phyloP scores from a whole-genome alignment of 306 rosid species.

The Ormosia emarginata region DNA sequence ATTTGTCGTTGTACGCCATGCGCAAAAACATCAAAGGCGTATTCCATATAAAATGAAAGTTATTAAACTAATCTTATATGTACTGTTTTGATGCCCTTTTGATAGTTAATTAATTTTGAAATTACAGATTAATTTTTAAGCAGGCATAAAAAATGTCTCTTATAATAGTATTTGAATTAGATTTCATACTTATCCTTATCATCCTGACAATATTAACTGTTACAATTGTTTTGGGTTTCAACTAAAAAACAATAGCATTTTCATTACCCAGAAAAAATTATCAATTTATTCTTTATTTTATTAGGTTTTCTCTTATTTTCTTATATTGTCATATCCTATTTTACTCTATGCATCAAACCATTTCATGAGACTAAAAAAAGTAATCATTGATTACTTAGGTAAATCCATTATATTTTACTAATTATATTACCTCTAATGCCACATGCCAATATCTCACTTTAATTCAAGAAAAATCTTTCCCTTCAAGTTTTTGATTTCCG shows the following conservation, averaged over 20 bases:
- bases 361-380: not conserved
- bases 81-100: slow-evolving; percentile 12
- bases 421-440: too few relatives aligned
- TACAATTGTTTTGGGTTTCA: not conserved
- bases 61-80: not conserved
- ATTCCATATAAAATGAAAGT: not conserved
- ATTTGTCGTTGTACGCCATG: slow-evolving; percentile 1
- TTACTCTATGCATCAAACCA: not conserved
- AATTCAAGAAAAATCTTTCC: too few relatives aligned
- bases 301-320: not conserved
- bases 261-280: too few relatives aligned
- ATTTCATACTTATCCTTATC: not conserved
- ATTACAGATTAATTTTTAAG: not conserved
- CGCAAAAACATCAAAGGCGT: not conserved
- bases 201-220: not conserved
- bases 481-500: too few relatives aligned
- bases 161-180: not conserved
- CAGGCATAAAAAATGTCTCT: not conserved
- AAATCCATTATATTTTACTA: too few relatives aligned
- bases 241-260: too few relatives aligned
- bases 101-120: not conserved
- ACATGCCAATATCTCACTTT: too few relatives aligned
- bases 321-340: not conserved
- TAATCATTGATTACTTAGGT: not conserved
- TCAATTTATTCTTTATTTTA: too few relatives aligned